Evolutionary conservation across 495 filamentous ascomycete species (phyloP).

Genomic region (Talaromyces wortmannii): DNA sequence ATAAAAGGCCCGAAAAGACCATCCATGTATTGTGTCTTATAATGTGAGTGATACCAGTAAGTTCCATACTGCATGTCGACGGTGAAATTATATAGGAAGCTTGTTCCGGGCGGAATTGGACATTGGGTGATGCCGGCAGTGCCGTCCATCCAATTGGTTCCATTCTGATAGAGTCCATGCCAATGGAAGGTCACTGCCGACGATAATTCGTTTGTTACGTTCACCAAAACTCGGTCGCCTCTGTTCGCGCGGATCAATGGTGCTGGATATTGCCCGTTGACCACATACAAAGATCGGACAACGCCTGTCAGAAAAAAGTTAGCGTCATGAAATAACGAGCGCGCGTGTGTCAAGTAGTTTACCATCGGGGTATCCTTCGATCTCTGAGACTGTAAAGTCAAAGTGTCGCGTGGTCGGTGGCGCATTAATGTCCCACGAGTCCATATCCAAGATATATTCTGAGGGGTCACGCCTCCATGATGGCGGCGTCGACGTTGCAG

Average conservation of each 20-base stretch:
- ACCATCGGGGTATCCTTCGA: constrained; percentile 45
- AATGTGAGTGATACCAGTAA: constrained; percentile 80
- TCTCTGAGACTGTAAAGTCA: constrained; percentile 41
- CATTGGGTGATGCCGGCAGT: constrained; percentile 64
- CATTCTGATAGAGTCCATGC: constrained; percentile 70
- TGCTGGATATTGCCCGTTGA: constrained; percentile 75
- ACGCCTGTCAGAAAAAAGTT: neutral
- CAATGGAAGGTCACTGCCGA: constrained; percentile 69
- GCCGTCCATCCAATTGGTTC: constrained; percentile 68
- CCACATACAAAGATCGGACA: constrained; percentile 11
- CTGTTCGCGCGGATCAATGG: constrained; percentile 60
- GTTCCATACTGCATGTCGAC: constrained; percentile 59
- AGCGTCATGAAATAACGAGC: neutral
- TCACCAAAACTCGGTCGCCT: constrained; percentile 65
- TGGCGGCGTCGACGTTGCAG: neutral
- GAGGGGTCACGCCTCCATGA: neutral
- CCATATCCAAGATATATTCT: constrained; percentile 36
- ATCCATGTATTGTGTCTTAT: constrained; percentile 63
- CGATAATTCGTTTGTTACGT: constrained; percentile 64
- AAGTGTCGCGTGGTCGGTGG: constrained; percentile 34
- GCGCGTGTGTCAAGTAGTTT: neutral
- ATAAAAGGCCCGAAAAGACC: constrained; percentile 66
- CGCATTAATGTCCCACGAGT: constrained; percentile 34
- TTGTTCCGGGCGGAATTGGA: constrained; percentile 51
- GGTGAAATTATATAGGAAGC: constrained; percentile 70